phyloP scores from a whole-genome alignment of 2,329 filamentous ascomycete species.

The Monosporascus ibericus region DNA sequence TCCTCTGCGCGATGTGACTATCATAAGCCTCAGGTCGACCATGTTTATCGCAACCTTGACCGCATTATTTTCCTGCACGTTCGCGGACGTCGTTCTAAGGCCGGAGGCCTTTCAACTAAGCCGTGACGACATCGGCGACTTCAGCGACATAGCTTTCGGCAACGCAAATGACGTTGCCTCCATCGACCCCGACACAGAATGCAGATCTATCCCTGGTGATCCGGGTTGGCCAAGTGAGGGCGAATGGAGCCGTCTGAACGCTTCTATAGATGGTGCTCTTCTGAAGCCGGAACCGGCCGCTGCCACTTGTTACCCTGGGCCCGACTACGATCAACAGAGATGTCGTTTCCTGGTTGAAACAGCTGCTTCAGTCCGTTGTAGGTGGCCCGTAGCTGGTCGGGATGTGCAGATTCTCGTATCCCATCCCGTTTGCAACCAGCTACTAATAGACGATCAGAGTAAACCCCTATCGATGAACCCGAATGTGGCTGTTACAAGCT shows the following conservation, averaged over 20 bases:
- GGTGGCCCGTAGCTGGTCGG: neutral
- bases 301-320: conserved; percentile 23
- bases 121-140: conserved; percentile 10
- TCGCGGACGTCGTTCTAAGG: too few relatives aligned
- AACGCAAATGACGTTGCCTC: conserved; percentile 3
- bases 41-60: too few relatives aligned
- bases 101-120: conserved; percentile 8
- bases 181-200: conserved; percentile 3
- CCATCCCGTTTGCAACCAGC: too few relatives aligned
- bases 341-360: conserved; percentile 21
- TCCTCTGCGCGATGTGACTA: too few relatives aligned
- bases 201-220: conserved; percentile 20
- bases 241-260: conserved; percentile 23
- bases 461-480: neutral
- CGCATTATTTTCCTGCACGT: too few relatives aligned
- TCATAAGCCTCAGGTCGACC: too few relatives aligned
- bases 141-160: conserved; percentile 14
- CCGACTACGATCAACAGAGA: conserved; percentile 15
- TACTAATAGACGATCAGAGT: neutral
- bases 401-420: too few relatives aligned
- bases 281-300: conserved; percentile 24
- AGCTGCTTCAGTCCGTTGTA: conserved; percentile 12
- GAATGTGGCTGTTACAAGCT: too few relatives aligned
- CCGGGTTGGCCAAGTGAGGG: conserved; percentile 16
- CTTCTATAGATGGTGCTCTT: conserved; percentile 21